Base-by-base conservation (phyloP, 345 rosid species). In the Pugionium dolabratum region DNA sequence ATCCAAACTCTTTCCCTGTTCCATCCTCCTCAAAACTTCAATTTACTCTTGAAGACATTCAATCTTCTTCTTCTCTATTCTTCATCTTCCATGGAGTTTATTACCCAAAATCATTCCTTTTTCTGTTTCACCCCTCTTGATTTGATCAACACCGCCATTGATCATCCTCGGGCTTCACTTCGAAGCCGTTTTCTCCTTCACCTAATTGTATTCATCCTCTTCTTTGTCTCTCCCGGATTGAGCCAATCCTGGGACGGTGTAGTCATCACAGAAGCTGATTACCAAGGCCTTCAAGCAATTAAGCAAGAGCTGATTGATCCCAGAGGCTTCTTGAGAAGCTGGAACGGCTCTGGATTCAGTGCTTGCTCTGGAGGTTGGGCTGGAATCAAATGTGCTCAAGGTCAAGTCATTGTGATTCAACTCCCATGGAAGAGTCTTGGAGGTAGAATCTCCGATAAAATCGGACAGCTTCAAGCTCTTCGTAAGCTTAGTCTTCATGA, bases 351-450 rank as follows among this genome's bases (percentile, higher is more conserved):
- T 54, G 86, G 90, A 1, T 69, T 62, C 53, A 89, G 82, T 8
- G 91, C 88, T 59, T 94, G 99, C 44, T 84, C 97, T 9, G 99
- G 99, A 9, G 79, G 86, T 3, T 95, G 99, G 99, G 77, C 63
- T 9, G 99, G 99, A 2, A 84, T 95, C 80, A 95, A 95, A 74
- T 95, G 97, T 80, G 93, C 86, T 42, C 76, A 81, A 26, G 99
- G 99, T 4, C 88, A 87, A 63, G 96, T 95, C 4, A 86, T 91
- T 5, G 89, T 85, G 1, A 79, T 95, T 60, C 95, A 89, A 63
- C 97, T 95, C 35, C 99, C 99, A 0, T 95, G 97, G 99, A 91
- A 75, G 59, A 77, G 84, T 37, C 80, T 94, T 18, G 88, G 97
- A 37, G 99, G 99, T 27, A 75, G 76, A 72, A 80, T 94, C 62